Conservation (phyloP, 129 eudicot genomes). For the Oenanthe sinensis region DNA sequence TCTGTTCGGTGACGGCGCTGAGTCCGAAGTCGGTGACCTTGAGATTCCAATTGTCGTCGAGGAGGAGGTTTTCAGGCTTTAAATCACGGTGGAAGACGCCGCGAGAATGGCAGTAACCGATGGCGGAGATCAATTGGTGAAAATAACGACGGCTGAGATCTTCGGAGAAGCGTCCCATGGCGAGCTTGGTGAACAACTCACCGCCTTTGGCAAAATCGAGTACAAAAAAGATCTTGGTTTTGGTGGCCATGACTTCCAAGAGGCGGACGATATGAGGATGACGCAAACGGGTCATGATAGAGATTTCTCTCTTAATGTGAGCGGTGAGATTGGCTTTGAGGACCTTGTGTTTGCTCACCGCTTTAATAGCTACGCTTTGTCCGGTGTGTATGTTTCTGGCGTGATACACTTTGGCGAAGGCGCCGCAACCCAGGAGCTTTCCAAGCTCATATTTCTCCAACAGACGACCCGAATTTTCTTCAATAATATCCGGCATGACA, state of each 20-base stretch:
- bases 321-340: constrained; percentile 29
- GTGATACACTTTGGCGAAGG: constrained; percentile 68
- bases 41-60: constrained; percentile 59
- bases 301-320: constrained; percentile 50
- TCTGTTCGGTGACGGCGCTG: constrained; percentile 45
- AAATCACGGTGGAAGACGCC: constrained; percentile 74
- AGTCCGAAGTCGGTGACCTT: constrained; percentile 68
- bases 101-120: constrained; percentile 65
- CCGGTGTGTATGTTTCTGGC: constrained; percentile 34
- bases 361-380: constrained; percentile 59
- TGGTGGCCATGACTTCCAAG: constrained; percentile 52
- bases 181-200: constrained; percentile 46
- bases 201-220: constrained; percentile 71
- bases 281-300: constrained; percentile 53
- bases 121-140: constrained; percentile 64
- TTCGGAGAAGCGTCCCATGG: constrained; percentile 51
- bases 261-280: constrained; percentile 61
- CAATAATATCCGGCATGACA: constrained; percentile 29
- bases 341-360: constrained; percentile 41
- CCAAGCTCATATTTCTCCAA: constrained; percentile 66
- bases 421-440: constrained; percentile 60
- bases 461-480: constrained; percentile 16
- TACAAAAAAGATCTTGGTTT: constrained; percentile 47
- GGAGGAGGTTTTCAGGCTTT: constrained; percentile 52
- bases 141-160: constrained; percentile 70